These are phyloP conservation scores for Aspergillus costaricaensis DNA, from an alignment of 2,329 filamentous ascomycete species.

Conservation along the genomic window DNA sequence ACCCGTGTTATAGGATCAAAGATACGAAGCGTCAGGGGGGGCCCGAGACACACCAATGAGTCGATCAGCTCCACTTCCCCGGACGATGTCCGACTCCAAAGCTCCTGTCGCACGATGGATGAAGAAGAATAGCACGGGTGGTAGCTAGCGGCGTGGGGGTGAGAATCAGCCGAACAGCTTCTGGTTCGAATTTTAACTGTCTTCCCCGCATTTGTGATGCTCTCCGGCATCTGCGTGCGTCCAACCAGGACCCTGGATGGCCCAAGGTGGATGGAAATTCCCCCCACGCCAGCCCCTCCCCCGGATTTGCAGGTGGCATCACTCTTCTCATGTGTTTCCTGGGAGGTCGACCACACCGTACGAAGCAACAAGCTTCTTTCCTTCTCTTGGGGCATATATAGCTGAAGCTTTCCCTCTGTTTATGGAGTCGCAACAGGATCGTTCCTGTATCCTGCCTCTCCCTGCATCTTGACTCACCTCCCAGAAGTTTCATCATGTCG, in stretches of 20 bases:
- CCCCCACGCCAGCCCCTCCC: not conserved
- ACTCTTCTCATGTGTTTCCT: not conserved
- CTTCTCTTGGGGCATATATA: not conserved
- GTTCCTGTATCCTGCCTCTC: not conserved
- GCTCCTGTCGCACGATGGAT: not conserved
- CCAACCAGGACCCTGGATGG: not conserved
- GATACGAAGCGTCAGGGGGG: not conserved
- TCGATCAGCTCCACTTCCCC: not conserved
- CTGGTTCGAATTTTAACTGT: not conserved
- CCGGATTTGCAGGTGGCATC: not conserved
- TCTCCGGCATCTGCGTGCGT: not conserved
- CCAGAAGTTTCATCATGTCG: conserved; percentile 3
- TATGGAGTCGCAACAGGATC: not conserved
- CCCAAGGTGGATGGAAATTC: too few relatives aligned
- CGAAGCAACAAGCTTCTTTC: not conserved
- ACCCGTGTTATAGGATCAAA: not conserved
- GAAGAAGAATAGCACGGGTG: not conserved
- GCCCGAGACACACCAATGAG: not conserved
- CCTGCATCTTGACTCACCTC: too few relatives aligned
- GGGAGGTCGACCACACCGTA: not conserved
- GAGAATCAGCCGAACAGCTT: not conserved
- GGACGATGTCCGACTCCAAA: not conserved
- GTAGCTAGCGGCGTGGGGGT: not conserved
- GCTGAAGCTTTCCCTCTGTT: not conserved
- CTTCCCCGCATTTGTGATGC: not conserved